Conservation (phyloP, 441 rosid species). For the Arabidopsis lyrata region DNA sequence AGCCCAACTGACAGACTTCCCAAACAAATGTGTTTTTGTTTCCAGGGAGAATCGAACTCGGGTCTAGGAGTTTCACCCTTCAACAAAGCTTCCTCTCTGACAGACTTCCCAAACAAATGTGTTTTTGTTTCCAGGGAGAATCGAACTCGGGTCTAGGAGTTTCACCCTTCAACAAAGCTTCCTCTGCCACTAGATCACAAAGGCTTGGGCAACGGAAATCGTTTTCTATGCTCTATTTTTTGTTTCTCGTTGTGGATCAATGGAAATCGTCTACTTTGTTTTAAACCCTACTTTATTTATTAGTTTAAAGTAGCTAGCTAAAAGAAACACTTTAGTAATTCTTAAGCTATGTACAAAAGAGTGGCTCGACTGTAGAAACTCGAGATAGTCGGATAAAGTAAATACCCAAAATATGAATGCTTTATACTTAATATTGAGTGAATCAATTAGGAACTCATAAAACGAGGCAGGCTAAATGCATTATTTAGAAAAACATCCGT, state of each 20-base stretch:
- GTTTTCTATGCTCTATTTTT: neutral
- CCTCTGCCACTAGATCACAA: too few relatives aligned
- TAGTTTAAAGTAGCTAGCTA: neutral
- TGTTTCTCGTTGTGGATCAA: neutral
- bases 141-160: too few relatives aligned
- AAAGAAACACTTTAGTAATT: neutral
- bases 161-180: too few relatives aligned
- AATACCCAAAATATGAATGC: conserved; percentile 9
- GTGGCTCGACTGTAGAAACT: conserved; percentile 21
- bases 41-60: too few relatives aligned
- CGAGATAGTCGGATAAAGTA: conserved; percentile 17
- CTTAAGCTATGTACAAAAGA: conserved; percentile 13
- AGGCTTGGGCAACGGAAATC: too few relatives aligned
- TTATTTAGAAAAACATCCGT: neutral
- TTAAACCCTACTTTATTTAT: neutral
- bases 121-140: too few relatives aligned
- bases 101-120: too few relatives aligned
- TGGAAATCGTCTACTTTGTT: neutral
- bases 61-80: too few relatives aligned
- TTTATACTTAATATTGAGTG: conserved; percentile 1
- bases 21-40: too few relatives aligned
- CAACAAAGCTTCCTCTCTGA: too few relatives aligned
- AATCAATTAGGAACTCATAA: neutral
- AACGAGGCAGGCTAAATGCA: conserved; percentile 2
- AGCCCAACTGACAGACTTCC: too few relatives aligned